Conservation (phyloP, 768 basidiomycete genomes). For the Tylopilus sp. region DNA sequence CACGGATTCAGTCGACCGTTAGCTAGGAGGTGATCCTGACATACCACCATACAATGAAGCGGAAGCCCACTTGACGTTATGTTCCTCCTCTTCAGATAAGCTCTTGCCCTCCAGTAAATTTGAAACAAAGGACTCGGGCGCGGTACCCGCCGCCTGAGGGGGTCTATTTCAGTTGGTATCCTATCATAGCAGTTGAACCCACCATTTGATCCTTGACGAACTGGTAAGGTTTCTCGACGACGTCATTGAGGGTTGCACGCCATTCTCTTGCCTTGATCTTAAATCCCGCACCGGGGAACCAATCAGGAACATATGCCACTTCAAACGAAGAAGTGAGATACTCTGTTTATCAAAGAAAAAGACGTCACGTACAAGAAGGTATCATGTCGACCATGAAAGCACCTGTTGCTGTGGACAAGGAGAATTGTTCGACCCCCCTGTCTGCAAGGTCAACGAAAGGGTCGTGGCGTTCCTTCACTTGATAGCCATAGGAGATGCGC, state of each 20-base stretch:
- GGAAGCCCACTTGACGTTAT: slow-evolving; percentile 61
- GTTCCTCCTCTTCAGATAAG: slow-evolving; percentile 52
- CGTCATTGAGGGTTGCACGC: slow-evolving; percentile 48
- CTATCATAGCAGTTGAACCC: background rate
- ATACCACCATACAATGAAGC: slow-evolving; percentile 30
- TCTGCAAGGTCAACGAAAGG: slow-evolving; percentile 52
- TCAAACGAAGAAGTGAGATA: background rate
- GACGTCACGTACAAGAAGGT: slow-evolving; percentile 34
- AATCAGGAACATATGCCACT: slow-evolving; percentile 49
- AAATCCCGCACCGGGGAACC: slow-evolving; percentile 57
- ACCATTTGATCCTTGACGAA: slow-evolving; percentile 66
- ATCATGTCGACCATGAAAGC: slow-evolving; percentile 49
- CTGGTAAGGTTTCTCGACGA: slow-evolving; percentile 54
- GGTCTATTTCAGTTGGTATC: background rate
- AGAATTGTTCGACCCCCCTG: slow-evolving; percentile 50
- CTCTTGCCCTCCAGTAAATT: slow-evolving; percentile 50
- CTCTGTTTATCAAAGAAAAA: too few relatives aligned
- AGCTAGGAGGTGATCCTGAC: slow-evolving; percentile 8
- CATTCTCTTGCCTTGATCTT: slow-evolving; percentile 50
- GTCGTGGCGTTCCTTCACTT: slow-evolving; percentile 49
- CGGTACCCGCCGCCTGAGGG: slow-evolving; percentile 51
- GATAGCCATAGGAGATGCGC: slow-evolving; percentile 53
- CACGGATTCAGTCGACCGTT: slow-evolving; percentile 1
- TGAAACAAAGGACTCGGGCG: slow-evolving; percentile 51
- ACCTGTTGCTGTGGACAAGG: slow-evolving; percentile 46